Evolutionary conservation across 352 stramenopile genomes (phyloP), one percentile per base, ranked within the genome.

Genomic region (Phytopythium vexans): DNA sequence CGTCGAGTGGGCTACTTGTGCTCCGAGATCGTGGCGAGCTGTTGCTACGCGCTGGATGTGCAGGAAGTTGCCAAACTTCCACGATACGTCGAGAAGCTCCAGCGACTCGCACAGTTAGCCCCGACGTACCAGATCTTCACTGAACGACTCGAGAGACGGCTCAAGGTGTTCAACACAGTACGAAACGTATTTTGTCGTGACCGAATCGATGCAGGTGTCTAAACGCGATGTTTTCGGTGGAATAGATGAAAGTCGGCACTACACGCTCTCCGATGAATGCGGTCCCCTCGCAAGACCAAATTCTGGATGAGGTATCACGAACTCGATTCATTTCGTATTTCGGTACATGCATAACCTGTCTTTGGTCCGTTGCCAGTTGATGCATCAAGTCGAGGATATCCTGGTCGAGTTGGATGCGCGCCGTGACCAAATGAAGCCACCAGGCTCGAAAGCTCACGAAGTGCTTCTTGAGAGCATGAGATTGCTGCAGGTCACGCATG

Each of bases 401-500:
- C 54, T 79, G n/a, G 62, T 75, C n/a, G 73, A 81, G 56, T 51
- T 81, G 10, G 61, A 78, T 32, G 70, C 66, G 16, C 58, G 64
- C 0, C 65, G 73, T 39, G 61, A 84, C 9, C 70, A 84, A 41
- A 78, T 79, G 65, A 71, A 68, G 41, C 70, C 73, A 8, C 73
- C 73, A 14, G 64, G 70, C 8, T 71, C 72, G 9, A 75, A 64
- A 63, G 67, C 62, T 11, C 57, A 78, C 15, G 51, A 64, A 16
- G 52, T 77, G 12, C 15, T 81, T 15, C 40, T 78, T 3, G 50
- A 60, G 15, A 74, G 48, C 51, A 84, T 81, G 73, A 72, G 68
- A 16, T 40, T 76, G 36, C 62, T 84, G 27, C 65, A 53, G 32
- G 64, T 74, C 14, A 14, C 64, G 1, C 61, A 50, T n/a, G 57